Percentiles rank a stretch among this genome's conserved stretches.
phyloP scores from a whole-genome alignment of 202 grass and related monocot species.

The Panicum hallii region DNA sequence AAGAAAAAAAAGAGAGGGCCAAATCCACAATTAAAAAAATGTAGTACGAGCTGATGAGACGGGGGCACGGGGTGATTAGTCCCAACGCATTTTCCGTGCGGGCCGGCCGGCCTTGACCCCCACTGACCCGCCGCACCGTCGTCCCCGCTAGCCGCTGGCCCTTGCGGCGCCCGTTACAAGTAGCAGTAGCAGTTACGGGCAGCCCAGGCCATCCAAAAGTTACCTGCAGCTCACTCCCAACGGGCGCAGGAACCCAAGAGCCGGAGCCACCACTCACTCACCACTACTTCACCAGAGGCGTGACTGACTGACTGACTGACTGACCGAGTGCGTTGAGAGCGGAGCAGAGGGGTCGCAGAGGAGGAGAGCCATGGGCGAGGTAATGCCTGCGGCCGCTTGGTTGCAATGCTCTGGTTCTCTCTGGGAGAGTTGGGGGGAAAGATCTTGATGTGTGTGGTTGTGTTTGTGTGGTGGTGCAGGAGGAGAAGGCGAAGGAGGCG shows the following conservation, averaged over 20 bases:
- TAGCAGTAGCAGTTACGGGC: neutral
- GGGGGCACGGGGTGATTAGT: slow-evolving; percentile 20
- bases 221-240: slow-evolving; percentile 41
- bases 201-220: slow-evolving; percentile 13
- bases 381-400: slow-evolving; percentile 39
- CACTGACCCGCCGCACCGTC: slow-evolving; percentile 24
- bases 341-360: neutral
- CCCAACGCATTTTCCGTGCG: slow-evolving; percentile 39
- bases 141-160: slow-evolving; percentile 1
- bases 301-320: slow-evolving; percentile 12
- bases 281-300: slow-evolving; percentile 13
- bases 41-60: neutral
- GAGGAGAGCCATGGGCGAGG: slow-evolving; percentile 46
- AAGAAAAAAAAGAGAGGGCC: neutral
- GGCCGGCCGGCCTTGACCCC: neutral
- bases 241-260: neutral
- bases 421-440: slow-evolving; percentile 8
- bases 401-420: neutral
- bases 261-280: slow-evolving; percentile 6
- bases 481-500: slow-evolving; percentile 57
- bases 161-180: slow-evolving; percentile 34
- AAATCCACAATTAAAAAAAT: neutral
- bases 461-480: slow-evolving; percentile 33
- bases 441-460: slow-evolving; percentile 28
- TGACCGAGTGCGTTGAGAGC: slow-evolving; percentile 11